Percentiles rank a stretch among this genome's conserved stretches.
Conservation (phyloP, 495 filamentous ascomycete species). For the Podospora comata region DNA sequence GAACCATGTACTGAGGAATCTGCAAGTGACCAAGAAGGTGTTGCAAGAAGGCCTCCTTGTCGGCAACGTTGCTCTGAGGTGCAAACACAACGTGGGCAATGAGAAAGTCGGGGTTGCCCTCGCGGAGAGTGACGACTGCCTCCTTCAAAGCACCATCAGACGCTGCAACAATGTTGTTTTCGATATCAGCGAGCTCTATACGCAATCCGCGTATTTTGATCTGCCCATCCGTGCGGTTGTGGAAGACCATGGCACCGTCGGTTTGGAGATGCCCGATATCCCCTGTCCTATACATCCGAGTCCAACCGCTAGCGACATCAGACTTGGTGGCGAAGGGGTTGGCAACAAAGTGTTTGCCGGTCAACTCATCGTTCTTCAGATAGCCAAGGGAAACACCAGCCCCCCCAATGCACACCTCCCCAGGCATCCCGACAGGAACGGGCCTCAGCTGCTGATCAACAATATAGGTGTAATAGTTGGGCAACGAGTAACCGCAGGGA, state of each 20-base stretch:
- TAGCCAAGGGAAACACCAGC: constrained; percentile 39
- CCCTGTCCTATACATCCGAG: constrained; percentile 40
- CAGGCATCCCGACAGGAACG: constrained; percentile 23
- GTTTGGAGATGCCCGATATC: constrained; percentile 34
- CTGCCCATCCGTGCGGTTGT: constrained; percentile 45
- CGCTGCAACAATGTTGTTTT: constrained; percentile 32
- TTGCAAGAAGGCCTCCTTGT: constrained; percentile 5
- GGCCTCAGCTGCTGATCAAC: constrained; percentile 37
- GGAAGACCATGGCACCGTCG: constrained; percentile 41
- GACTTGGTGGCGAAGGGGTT: constrained; percentile 24
- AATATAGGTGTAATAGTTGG: constrained; percentile 45
- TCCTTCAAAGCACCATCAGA: constrained; percentile 29
- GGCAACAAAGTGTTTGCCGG: constrained; percentile 33
- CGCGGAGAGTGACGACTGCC: constrained; percentile 35
- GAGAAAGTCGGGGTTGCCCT: constrained; percentile 25
- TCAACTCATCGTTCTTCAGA: constrained; percentile 39
- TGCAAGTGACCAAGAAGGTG: constrained; percentile 24
- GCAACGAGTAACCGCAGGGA: too few species aligned
- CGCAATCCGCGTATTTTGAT: constrained; percentile 53
- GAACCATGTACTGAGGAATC: constrained; percentile 50
- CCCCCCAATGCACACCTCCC: constrained; percentile 45
- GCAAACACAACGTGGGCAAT: constrained; percentile 37
- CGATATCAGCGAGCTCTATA: constrained; percentile 52
- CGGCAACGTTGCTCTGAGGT: not conserved
- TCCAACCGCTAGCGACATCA: constrained; percentile 26